Percentiles rank a stretch among this genome's conserved stretches.
Evolutionary conservation across 768 basidiomycete species (phyloP).

Genomic region (Hygrocybe punicea): DNA sequence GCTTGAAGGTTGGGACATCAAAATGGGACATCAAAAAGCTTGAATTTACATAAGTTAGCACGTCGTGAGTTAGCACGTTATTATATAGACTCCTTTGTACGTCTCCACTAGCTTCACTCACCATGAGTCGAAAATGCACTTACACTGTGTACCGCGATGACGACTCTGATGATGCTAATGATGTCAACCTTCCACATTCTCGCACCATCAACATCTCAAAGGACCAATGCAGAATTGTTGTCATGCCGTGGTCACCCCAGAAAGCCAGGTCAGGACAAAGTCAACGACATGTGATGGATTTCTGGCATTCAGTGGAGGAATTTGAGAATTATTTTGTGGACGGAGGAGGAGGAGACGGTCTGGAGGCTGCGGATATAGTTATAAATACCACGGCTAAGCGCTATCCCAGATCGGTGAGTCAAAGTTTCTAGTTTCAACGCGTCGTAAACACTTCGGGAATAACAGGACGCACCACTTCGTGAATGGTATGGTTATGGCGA

Average conservation of each 20-base stretch:
- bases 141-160: conserved; percentile 1
- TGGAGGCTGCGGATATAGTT: not conserved
- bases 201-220: not conserved
- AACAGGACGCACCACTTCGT: not conserved
- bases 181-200: not conserved
- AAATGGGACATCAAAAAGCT: too few species aligned
- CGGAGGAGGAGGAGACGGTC: not conserved
- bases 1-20: too few species aligned
- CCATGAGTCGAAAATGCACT: not conserved
- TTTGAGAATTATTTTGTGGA: not conserved
- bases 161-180: conserved; percentile 2
- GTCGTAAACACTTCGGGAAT: not conserved
- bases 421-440: not conserved
- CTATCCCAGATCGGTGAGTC: conserved; percentile 1
- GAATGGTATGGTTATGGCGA: conserved; percentile 1
- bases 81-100: not conserved
- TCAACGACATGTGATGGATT: not conserved
- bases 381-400: not conserved
- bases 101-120: not conserved
- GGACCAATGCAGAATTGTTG: not conserved
- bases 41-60: not conserved
- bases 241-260: not conserved
- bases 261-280: not conserved
- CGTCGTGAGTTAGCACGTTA: too few species aligned
- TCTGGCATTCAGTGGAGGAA: not conserved